Evolutionary conservation across 2,329 filamentous ascomycete genomes (phyloP), one percentile per base, ranked within the genome.

Genomic region (Sphaerulina vaccinii): DNA sequence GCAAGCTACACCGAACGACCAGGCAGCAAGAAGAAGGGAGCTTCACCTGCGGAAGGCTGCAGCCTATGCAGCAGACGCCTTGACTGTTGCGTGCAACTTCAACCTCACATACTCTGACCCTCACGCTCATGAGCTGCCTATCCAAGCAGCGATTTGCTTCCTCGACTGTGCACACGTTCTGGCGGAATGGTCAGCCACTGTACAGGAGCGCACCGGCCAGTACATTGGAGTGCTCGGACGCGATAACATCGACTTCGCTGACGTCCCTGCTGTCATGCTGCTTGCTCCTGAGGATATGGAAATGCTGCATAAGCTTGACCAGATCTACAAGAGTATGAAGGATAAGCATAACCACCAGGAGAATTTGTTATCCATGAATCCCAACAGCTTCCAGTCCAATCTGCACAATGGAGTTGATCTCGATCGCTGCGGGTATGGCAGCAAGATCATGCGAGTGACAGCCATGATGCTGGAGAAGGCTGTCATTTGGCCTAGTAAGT

Each of bases 161-260:
- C 95, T 96, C 64, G 92, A 97, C 66, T 97, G 92, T 65, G 87
- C 89, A 2, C 91, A 96, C 66, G 90, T 97, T 1, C 80, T 99
- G 24, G 90, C 90, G 0, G 92, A 97, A 71, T 99, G 92, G 92
- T 82, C 93, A 35, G 88, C 88, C 4, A 93, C 90, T 1, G 82
- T 97, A 3, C 93, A 99, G 69, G 91, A 96, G 65, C 86, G 93
- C 7, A 87, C 96, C n/a, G 92, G 92, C 0, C 84, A 84, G 3
- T 95, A 93, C 63, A 71, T 97, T 5, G 92, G 92, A 3, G 83
- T 96, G 5, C 79, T 97, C 1, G 92, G 92, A 10, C 85, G 87
- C 52, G 88, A 95, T 57, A 80, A 87, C 0, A 82, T 93, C 27
- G 90, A 96, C 62, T 79, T 89, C 45, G 77, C 79, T 0, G 85